Percentiles rank a stretch among this genome's conserved stretches.
These are phyloP conservation scores for Penicillium roqueforti DNA, from an alignment of 495 filamentous ascomycete species.

Conservation along the genomic window DNA sequence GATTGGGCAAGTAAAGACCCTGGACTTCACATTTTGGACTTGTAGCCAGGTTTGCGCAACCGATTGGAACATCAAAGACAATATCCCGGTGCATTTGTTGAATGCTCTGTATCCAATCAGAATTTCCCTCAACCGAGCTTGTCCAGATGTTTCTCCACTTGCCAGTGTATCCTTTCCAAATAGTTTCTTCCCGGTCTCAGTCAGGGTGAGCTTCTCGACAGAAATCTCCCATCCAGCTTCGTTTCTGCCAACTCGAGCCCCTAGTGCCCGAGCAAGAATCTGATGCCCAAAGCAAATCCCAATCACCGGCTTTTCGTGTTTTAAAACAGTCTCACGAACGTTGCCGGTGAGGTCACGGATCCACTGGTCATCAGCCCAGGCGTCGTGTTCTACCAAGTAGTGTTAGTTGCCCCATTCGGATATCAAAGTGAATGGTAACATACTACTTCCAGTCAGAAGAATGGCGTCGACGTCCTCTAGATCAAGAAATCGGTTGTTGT, in stretches of 20 bases:
- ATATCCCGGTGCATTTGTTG: constrained; percentile 89
- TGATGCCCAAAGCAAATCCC: constrained; percentile 94
- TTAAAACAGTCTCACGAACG: constrained; percentile 46
- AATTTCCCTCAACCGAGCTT: not conserved
- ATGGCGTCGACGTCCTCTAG: constrained; percentile 69
- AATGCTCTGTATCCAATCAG: constrained; percentile 40
- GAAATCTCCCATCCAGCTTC: constrained; percentile 72
- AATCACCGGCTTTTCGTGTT: constrained; percentile 59
- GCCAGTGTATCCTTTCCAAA: constrained; percentile 66
- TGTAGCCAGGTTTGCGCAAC: constrained; percentile 59
- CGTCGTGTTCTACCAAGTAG: constrained; percentile 40
- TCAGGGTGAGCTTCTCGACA: constrained; percentile 62
- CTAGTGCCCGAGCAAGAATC: constrained; percentile 75
- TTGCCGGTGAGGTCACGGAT: constrained; percentile 66
- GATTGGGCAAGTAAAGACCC: constrained; percentile 62
- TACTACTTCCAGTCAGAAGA: constrained; percentile 68
- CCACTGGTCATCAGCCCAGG: constrained; percentile 66
- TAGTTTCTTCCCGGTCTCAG: constrained; percentile 59
- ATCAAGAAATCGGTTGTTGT: constrained; percentile 52
- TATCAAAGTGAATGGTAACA: constrained; percentile 2
- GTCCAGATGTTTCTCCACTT: constrained; percentile 15
- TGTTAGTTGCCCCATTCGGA: not conserved
- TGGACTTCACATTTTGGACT: constrained; percentile 65
- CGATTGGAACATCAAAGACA: constrained; percentile 57
- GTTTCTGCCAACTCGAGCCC: constrained; percentile 57